phyloP scores from a whole-genome alignment of 106 monocot species.

The Allium cepa region DNA sequence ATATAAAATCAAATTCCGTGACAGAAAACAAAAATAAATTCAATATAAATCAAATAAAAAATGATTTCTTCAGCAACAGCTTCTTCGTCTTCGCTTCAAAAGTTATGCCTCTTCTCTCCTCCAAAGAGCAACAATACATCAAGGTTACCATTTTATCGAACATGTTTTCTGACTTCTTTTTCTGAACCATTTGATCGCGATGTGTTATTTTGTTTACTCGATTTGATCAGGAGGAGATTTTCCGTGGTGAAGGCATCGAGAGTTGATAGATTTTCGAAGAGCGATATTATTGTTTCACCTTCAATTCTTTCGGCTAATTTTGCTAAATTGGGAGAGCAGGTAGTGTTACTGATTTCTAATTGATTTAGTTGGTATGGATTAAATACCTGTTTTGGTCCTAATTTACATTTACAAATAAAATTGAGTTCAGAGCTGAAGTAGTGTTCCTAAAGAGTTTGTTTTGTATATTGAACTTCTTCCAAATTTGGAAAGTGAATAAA shows the following conservation, averaged over 20 bases:
- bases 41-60: not conserved
- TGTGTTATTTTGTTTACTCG: not conserved
- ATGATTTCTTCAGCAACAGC: conserved; percentile 10
- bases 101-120: conserved; percentile 6
- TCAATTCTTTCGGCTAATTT: conserved; percentile 98
- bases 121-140: not conserved
- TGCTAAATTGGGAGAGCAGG: conserved; percentile 91
- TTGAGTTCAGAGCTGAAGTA: too few species aligned
- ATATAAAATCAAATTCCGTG: too few species aligned
- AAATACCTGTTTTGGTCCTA: too few species aligned
- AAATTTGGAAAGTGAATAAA: too few species aligned
- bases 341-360: not conserved
- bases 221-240: conserved; percentile 37
- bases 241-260: conserved; percentile 56
- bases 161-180: too few species aligned
- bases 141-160: conserved; percentile 1
- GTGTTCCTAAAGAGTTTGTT: too few species aligned
- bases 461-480: too few species aligned
- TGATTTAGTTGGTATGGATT: too few species aligned
- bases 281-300: conserved; percentile 90
- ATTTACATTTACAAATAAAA: too few species aligned
- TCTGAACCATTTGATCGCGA: not conserved
- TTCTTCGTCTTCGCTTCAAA: conserved; percentile 4
- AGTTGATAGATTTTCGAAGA: conserved; percentile 88
- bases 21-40: not conserved